These are phyloP conservation scores for Talaromyces sp. DNA, from an alignment of 2,329 filamentous ascomycete species.

Conservation along the genomic window DNA sequence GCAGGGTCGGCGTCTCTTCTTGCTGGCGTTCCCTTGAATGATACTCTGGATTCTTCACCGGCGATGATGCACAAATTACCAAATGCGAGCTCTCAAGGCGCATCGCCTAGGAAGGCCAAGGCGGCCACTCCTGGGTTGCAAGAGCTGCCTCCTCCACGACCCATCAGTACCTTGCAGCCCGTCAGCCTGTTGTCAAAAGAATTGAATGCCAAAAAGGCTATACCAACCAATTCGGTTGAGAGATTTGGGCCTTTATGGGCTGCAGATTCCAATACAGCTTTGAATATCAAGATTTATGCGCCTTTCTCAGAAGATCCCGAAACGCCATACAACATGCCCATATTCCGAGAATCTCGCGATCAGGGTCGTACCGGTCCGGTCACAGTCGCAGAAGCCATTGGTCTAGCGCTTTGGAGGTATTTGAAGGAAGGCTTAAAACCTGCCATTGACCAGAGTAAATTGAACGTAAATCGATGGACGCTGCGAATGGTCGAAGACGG, in stretches of 20 bases:
- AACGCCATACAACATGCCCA: conserved; percentile 58
- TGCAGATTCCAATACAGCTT: conserved; percentile 58
- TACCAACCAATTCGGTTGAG: conserved; percentile 61
- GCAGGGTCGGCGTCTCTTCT: conserved; percentile 59
- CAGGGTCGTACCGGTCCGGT: conserved; percentile 48
- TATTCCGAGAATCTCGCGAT: conserved; percentile 57
- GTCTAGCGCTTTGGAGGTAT: conserved; percentile 62
- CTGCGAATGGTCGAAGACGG: conserved; percentile 68
- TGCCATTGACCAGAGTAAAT: conserved; percentile 50
- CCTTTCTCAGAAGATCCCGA: conserved; percentile 58
- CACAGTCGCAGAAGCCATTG: conserved; percentile 63
- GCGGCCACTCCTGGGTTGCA: conserved; percentile 53
- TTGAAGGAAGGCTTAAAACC: conserved; percentile 59
- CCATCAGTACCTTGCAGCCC: conserved; percentile 59
- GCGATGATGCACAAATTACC: conserved; percentile 45
- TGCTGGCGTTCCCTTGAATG: conserved; percentile 48
- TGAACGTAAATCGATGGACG: conserved; percentile 63
- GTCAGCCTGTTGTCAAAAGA: conserved; percentile 60
- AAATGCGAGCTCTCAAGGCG: conserved; percentile 32
- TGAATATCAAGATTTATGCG: conserved; percentile 64
- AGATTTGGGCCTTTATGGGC: conserved; percentile 60
- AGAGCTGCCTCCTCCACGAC: conserved; percentile 59
- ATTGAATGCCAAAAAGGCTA: conserved; percentile 56
- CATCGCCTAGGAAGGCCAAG: conserved; percentile 55
- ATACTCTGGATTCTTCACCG: conserved; percentile 52